Conservation (phyloP, 805 yeast species). For the Candida endomychidarum region DNA sequence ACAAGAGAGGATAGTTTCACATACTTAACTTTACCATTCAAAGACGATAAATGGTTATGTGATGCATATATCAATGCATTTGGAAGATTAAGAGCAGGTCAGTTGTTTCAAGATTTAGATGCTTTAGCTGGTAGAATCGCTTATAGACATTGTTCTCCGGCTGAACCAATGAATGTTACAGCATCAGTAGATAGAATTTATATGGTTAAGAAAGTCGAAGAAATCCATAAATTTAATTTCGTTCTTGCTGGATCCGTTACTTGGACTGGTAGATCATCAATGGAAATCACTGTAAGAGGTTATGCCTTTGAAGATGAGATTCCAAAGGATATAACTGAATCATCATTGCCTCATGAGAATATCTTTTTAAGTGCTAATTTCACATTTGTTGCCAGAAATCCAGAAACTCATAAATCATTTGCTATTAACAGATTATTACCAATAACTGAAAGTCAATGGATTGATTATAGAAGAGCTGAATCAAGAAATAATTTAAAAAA, state of each 20-base stretch:
- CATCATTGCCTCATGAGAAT: constrained; percentile 59
- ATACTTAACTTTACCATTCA: constrained; percentile 73
- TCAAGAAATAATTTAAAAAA: constrained; percentile 86
- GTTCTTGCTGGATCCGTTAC: constrained; percentile 87
- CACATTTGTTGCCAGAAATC: constrained; percentile 95
- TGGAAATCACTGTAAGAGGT: constrained; percentile 93
- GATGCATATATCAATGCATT: constrained; percentile 88
- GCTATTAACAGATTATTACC: constrained; percentile 83
- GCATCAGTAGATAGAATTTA: constrained; percentile 92
- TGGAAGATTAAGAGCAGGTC: constrained; percentile 91
- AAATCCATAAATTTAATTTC: constrained; percentile 70
- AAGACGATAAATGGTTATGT: constrained; percentile 75
- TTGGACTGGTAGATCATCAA: constrained; percentile 93
- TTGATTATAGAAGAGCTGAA: constrained; percentile 85
- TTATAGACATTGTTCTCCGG: constrained; percentile 89
- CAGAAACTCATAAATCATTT: constrained; percentile 85
- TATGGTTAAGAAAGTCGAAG: constrained; percentile 81
- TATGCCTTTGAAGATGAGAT: constrained; percentile 63
- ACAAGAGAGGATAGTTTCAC: constrained; percentile 78
- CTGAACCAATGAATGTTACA: constrained; percentile 93
- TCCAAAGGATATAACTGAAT: constrained; percentile 55
- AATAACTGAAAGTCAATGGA: constrained; percentile 70
- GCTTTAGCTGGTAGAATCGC: constrained; percentile 94
- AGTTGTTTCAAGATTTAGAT: constrained; percentile 89
- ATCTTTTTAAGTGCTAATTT: constrained; percentile 86